phyloP scores from a whole-genome alignment of 2,329 filamentous ascomycete species.

The Stachybotrys chartarum region DNA sequence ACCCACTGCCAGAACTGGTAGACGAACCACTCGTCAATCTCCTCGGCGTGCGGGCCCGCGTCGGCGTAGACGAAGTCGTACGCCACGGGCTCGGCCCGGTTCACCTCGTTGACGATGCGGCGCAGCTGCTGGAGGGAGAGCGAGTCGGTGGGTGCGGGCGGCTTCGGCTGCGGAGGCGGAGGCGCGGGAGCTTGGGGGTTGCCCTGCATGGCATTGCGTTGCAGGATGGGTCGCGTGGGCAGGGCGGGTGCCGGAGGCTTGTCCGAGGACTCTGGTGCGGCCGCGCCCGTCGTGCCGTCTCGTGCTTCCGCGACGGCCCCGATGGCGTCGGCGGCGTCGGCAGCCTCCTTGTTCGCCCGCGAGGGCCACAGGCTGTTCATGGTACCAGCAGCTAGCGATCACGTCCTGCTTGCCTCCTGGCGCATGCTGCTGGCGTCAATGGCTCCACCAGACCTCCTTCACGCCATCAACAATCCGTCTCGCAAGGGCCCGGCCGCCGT shows the following conservation, averaged over 20 bases:
- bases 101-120: constrained; percentile 67
- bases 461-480: neutral
- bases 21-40: constrained; percentile 96
- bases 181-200: constrained; percentile 21
- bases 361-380: constrained; percentile 41
- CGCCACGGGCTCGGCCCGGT: constrained; percentile 58
- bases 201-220: constrained; percentile 20
- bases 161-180: constrained; percentile 24
- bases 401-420: neutral
- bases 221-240: constrained; percentile 15
- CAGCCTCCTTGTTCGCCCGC: constrained; percentile 24
- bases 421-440: neutral
- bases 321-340: constrained; percentile 25
- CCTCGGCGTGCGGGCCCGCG: constrained; percentile 68
- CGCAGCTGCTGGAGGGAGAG: constrained; percentile 68
- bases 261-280: constrained; percentile 22
- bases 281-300: constrained; percentile 20
- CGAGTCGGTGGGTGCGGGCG: constrained; percentile 52
- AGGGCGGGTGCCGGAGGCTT: constrained; percentile 26
- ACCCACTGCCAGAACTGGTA: constrained; percentile 83
- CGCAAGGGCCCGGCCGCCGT: neutral
- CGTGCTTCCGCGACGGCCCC: constrained; percentile 37
- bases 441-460: neutral
- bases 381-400: constrained; percentile 12
- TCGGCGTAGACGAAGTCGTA: constrained; percentile 86